Evolutionary conservation across 2,329 filamentous ascomycete species (phyloP).

Genomic region (Pseudogymnoascus sp.): DNA sequence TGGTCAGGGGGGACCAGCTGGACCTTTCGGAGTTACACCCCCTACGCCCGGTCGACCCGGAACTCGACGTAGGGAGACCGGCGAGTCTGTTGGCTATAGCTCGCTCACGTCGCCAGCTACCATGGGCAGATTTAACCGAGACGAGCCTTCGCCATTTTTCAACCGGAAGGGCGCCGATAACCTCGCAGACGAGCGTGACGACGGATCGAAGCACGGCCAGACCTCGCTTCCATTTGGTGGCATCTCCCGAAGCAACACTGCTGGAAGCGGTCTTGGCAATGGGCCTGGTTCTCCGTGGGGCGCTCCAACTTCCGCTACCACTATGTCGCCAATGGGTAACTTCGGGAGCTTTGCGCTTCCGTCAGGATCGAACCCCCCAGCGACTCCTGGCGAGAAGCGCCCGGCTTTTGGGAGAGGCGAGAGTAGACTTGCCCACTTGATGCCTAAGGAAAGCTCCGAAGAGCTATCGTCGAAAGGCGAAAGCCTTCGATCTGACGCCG

Average conservation of each 20-base stretch:
- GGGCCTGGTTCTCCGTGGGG: slow-evolving; percentile 40
- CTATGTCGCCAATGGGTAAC: slow-evolving; percentile 66
- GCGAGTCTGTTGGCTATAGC: slow-evolving; percentile 56
- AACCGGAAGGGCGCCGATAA: slow-evolving; percentile 44
- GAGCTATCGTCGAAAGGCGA: slow-evolving; percentile 38
- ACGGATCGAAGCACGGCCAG: slow-evolving; percentile 27
- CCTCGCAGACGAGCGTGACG: slow-evolving; percentile 29
- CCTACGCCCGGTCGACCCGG: slow-evolving; percentile 65
- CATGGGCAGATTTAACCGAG: slow-evolving; percentile 49
- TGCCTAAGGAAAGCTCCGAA: slow-evolving; percentile 69
- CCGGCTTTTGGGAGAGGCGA: slow-evolving; percentile 60
- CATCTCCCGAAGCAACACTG: slow-evolving; percentile 47
- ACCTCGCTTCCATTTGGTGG: slow-evolving; percentile 34
- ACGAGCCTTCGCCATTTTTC: slow-evolving; percentile 53
- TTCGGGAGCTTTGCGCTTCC: slow-evolving; percentile 84
- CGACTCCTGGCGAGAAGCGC: slow-evolving; percentile 61
- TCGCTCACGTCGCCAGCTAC: slow-evolving; percentile 53
- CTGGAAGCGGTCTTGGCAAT: slow-evolving; percentile 36
- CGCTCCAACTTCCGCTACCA: slow-evolving; percentile 41
- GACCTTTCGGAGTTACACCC: slow-evolving; percentile 60
- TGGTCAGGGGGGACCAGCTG: slow-evolving; percentile 47
- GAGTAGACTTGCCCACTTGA: slow-evolving; percentile 77
- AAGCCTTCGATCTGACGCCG: slow-evolving; percentile 31
- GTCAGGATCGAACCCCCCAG: slow-evolving; percentile 40
- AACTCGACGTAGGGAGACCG: slow-evolving; percentile 73